Evolutionary conservation across 2,329 filamentous ascomycete genomes (phyloP), one percentile per base, ranked within the genome.

Genomic region (Cryphonectria parasitica): DNA sequence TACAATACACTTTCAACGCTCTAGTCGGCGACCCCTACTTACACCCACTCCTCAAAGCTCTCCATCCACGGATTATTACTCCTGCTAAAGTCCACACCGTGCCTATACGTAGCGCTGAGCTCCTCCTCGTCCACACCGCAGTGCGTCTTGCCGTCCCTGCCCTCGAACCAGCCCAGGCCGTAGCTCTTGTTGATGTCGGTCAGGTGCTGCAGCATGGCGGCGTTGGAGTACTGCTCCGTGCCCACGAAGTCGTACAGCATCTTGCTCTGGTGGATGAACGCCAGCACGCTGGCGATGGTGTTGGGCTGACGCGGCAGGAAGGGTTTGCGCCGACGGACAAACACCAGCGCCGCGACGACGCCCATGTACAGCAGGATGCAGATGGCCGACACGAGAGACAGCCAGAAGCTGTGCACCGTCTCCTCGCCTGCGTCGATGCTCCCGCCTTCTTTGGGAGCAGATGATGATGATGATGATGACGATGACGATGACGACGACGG

Each of bases 101-200:
- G 90, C 78, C 87, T 89, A 79, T 93, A 95, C 70, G 79, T 81
- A 71, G 86, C 87, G 72, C 86, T 82, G 76, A 95, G 82, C 78
- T 92, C 90, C 82, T 95, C 92, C 81, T 93, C 86, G 77, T 95
- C 92, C 70, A 95, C 88, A 17, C 92, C 92, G 77, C 91, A 91
- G 82, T 95, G 92, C 73, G 88, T 87, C 79, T 91, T 85, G 3
- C 90, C 89, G 79, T 95, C 92, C 25, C 92, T 83, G 0, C 92
- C 92, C 56, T 82, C 82, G 76, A 94, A 94, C 92, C 92, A 94
- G 0, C 92, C 92, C 45, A 95, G 79, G 1, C 91, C 92, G 78
- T 95, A 95, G 56, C 84, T 89, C 82, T 91, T 91, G 52, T 87
- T 86, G n/a, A 87, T 80, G 13, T 78, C 80, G 72, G 88, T 87